phyloP scores from a whole-genome alignment of 306 rosid species.

The Fagus crenata region DNA sequence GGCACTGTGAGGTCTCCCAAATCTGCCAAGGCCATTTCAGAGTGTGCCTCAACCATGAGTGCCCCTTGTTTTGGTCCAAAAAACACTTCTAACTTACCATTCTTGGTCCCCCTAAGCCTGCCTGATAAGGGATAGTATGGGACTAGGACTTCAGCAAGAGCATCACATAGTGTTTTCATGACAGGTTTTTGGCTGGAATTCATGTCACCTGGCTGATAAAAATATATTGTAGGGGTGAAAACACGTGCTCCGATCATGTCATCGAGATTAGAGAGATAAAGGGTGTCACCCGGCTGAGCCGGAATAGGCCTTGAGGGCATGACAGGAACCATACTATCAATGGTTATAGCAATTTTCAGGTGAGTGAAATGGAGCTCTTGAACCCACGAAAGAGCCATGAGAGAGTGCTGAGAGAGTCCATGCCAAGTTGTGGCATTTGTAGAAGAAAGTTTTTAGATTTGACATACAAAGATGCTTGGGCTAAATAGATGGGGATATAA shows the following conservation, averaged over 20 bases:
- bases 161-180: slow-evolving; percentile 37
- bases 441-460: slow-evolving; percentile 28
- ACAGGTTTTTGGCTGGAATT: slow-evolving; percentile 34
- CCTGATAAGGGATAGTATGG: slow-evolving; percentile 90
- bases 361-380: slow-evolving; percentile 73
- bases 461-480: slow-evolving; percentile 74
- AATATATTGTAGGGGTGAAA: slow-evolving; percentile 81
- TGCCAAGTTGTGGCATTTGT: slow-evolving; percentile 54
- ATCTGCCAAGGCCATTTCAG: slow-evolving; percentile 46
- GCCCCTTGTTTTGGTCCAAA: slow-evolving; percentile 74
- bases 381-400: slow-evolving; percentile 77
- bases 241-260: slow-evolving; percentile 77
- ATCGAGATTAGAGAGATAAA: slow-evolving; percentile 83
- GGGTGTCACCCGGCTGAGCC: slow-evolving; percentile 33
- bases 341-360: slow-evolving; percentile 47
- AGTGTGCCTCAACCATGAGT: slow-evolving; percentile 68
- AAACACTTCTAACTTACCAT: slow-evolving; percentile 78
- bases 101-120: slow-evolving; percentile 64
- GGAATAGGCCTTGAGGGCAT: slow-evolving; percentile 58
- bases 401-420: slow-evolving; percentile 27
- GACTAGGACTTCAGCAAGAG: slow-evolving; percentile 73
- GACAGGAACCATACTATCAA: slow-evolving; percentile 38
- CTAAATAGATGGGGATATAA: slow-evolving; percentile 33
- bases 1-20: slow-evolving; percentile 73
- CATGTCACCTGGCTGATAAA: slow-evolving; percentile 35